Percentiles rank a stretch among this genome's conserved stretches.
Evolutionary conservation across 2,329 filamentous ascomycete genomes (phyloP).

Genomic region (Stachybotrys chartarum): DNA sequence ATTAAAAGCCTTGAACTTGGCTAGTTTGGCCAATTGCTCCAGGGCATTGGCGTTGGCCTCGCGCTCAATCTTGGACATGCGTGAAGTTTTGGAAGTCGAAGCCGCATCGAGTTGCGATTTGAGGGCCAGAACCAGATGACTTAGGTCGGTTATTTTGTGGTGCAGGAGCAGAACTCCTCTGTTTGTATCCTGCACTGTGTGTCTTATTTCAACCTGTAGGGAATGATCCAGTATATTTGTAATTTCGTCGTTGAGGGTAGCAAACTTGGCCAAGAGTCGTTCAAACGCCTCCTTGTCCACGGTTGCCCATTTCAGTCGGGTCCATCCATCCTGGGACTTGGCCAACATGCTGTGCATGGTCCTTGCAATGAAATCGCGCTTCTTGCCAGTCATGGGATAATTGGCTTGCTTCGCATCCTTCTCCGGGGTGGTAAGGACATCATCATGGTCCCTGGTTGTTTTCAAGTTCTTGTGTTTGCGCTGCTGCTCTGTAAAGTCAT

Average conservation of each 20-base stretch:
- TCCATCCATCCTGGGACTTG: slow-evolving; percentile 25
- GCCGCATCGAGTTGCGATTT: slow-evolving; percentile 32
- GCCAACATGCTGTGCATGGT: slow-evolving; percentile 30
- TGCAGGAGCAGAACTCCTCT: slow-evolving; percentile 38
- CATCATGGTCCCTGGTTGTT: slow-evolving; percentile 23
- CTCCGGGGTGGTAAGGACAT: slow-evolving; percentile 28
- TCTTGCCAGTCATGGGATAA: slow-evolving; percentile 33
- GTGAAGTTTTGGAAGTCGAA: slow-evolving; percentile 9
- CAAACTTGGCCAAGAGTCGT: slow-evolving; percentile 33
- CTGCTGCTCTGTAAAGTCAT: slow-evolving; percentile 37
- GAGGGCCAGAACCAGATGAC: slow-evolving; percentile 37
- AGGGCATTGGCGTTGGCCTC: slow-evolving; percentile 32
- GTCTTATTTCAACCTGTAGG: slow-evolving; percentile 38
- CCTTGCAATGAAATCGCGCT: slow-evolving; percentile 35
- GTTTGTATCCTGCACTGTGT: slow-evolving; percentile 41
- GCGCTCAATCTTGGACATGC: slow-evolving; percentile 25
- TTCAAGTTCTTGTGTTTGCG: slow-evolving; percentile 28
- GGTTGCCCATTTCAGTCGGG: slow-evolving; percentile 35
- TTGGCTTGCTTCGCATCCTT: slow-evolving; percentile 35
- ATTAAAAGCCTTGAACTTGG: slow-evolving; percentile 45
- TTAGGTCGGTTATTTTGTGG: slow-evolving; percentile 36
- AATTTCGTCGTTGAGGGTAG: slow-evolving; percentile 39
- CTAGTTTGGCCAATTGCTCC: slow-evolving; percentile 33
- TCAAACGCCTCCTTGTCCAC: slow-evolving; percentile 41
- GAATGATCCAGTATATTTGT: slow-evolving; percentile 38